Percentiles rank a stretch among this genome's conserved stretches.
These are phyloP conservation scores for Isabelozyma pseudorhagii DNA, from an alignment of 805 yeast genomes.

Conservation along the genomic window DNA sequence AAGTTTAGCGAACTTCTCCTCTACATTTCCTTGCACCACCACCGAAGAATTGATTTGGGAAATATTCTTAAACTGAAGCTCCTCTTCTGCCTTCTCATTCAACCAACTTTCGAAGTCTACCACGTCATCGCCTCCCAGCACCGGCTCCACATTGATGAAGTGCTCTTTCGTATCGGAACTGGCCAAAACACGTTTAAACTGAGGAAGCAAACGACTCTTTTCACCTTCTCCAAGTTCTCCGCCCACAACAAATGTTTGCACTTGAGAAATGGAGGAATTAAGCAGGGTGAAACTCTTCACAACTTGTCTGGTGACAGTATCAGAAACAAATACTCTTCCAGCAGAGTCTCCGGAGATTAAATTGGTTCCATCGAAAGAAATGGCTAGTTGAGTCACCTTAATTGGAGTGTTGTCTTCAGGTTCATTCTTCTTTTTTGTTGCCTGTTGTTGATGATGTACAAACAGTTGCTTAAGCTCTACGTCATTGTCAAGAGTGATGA, in stretches of 20 bases:
- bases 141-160: slow-evolving; percentile 40
- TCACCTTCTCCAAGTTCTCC: slow-evolving; percentile 15
- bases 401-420: slow-evolving; percentile 13
- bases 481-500: slow-evolving; percentile 51
- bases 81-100: slow-evolving; percentile 47
- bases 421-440: slow-evolving; percentile 10
- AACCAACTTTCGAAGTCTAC: slow-evolving; percentile 50
- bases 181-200: slow-evolving; percentile 57
- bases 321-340: slow-evolving; percentile 71
- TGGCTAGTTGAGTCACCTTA: slow-evolving; percentile 49
- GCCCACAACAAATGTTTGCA: slow-evolving; percentile 18
- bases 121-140: slow-evolving; percentile 20
- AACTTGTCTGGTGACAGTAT: slow-evolving; percentile 67
- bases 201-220: slow-evolving; percentile 51
- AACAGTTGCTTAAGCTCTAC: slow-evolving; percentile 49
- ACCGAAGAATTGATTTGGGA: slow-evolving; percentile 39
- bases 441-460: slow-evolving; percentile 43
- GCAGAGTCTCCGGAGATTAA: slow-evolving; percentile 68
- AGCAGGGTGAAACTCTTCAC: slow-evolving; percentile 51
- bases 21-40: slow-evolving; percentile 29
- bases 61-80: slow-evolving; percentile 47
- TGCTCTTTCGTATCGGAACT: slow-evolving; percentile 35
- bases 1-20: slow-evolving; percentile 46
- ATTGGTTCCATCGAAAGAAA: slow-evolving; percentile 73
- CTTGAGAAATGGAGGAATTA: slow-evolving; percentile 30